These are phyloP conservation scores for Cladosporium sphaerospermum DNA, from an alignment of 2,329 filamentous ascomycete genomes.

Conservation along the genomic window DNA sequence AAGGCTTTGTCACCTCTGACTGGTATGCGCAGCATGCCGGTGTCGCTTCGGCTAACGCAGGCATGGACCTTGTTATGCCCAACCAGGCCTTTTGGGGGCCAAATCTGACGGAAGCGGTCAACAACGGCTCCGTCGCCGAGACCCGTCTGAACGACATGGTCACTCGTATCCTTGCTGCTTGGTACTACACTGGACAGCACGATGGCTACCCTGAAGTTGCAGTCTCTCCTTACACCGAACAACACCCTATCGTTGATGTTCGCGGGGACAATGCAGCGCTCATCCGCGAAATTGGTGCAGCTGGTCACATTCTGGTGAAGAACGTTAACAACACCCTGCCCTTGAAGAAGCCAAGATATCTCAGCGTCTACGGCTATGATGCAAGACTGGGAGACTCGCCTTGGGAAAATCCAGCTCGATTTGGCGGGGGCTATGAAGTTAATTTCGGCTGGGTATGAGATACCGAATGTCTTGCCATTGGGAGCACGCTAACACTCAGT, in stretches of 20 bases:
- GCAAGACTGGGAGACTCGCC: conserved; percentile 22
- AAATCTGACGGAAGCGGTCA: conserved; percentile 49
- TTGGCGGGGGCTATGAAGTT: conserved; percentile 35
- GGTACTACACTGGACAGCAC: conserved; percentile 55
- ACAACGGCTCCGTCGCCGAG: conserved; percentile 45
- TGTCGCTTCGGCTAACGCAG: conserved; percentile 53
- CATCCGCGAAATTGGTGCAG: conserved; percentile 47
- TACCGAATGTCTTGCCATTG: neutral
- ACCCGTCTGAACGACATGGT: conserved; percentile 55
- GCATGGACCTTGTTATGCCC: conserved; percentile 63
- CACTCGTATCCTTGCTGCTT: conserved; percentile 43
- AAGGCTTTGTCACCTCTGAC: conserved; percentile 60
- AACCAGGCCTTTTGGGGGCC: conserved; percentile 26
- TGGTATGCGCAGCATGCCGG: conserved; percentile 59
- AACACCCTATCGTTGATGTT: conserved; percentile 50
- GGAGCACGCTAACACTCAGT: neutral
- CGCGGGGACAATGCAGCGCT: conserved; percentile 47
- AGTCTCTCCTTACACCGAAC: conserved; percentile 17
- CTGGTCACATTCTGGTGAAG: conserved; percentile 57
- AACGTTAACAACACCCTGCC: conserved; percentile 53
- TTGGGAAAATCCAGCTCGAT: conserved; percentile 34
- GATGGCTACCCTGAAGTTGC: conserved; percentile 17
- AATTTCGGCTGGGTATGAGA: conserved; percentile 4
- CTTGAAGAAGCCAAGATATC: conserved; percentile 38
- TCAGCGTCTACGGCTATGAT: conserved; percentile 37